Percentiles rank a stretch among this genome's conserved stretches.
Conservation (phyloP, 2,329 filamentous ascomycete species). For the Pestalotiopsis sp. region DNA sequence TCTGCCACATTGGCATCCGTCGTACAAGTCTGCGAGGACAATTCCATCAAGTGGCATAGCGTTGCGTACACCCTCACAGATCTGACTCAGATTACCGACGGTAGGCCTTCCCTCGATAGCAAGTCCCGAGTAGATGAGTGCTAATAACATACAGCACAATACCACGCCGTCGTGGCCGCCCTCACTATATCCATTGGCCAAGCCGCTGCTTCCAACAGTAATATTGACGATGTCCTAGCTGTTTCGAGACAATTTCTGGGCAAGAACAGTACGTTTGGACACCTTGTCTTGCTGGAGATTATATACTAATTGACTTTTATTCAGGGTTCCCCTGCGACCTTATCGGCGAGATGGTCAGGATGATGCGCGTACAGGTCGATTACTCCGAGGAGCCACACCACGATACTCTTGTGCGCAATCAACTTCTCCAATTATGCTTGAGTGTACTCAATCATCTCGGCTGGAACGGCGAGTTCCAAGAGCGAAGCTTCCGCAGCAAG, state of each 20-base stretch:
- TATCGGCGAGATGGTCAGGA: conserved; percentile 66
- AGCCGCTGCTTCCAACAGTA: conserved; percentile 43
- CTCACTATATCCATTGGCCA: conserved; percentile 55
- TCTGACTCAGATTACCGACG: conserved; percentile 48
- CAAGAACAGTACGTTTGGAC: conserved; percentile 32
- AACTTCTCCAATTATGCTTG: conserved; percentile 71
- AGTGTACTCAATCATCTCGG: conserved; percentile 79
- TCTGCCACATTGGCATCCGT: conserved; percentile 62
- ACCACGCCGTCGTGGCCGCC: conserved; percentile 60
- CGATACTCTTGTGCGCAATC: conserved; percentile 72
- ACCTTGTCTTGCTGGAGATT: not conserved
- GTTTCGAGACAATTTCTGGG: conserved; percentile 55
- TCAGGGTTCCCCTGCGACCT: conserved; percentile 62
- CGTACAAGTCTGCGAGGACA: conserved; percentile 58
- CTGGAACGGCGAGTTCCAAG: conserved; percentile 62
- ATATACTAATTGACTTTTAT: not conserved
- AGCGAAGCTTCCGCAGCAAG: conserved; percentile 68
- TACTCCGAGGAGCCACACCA: conserved; percentile 75
- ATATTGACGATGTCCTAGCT: conserved; percentile 72
- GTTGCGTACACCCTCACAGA: conserved; percentile 51
- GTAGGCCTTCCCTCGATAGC: conserved; percentile 33
- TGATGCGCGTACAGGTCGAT: conserved; percentile 74
- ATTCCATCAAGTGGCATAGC: conserved; percentile 58
- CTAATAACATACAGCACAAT: conserved; percentile 42
- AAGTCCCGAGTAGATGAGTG: conserved; percentile 17